These are phyloP conservation scores for Auriculariales sp. DNA, from an alignment of 768 basidiomycete species.

Conservation along the genomic window DNA sequence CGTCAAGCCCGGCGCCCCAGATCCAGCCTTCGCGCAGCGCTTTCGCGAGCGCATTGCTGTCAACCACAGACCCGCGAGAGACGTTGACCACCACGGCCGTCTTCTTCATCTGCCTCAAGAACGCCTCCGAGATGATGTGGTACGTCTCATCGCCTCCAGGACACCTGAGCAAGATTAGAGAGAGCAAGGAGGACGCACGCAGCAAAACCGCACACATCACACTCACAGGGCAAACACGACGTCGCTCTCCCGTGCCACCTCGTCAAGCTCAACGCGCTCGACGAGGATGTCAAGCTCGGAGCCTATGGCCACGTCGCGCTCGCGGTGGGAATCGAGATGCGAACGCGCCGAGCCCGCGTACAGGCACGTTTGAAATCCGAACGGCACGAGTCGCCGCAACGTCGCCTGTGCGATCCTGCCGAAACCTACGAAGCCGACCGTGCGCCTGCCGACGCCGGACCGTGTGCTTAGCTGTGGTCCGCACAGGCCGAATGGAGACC, in stretches of 20 bases:
- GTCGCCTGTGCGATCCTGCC: slow-evolving; percentile 81
- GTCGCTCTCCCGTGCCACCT: slow-evolving; percentile 68
- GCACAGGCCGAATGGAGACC: slow-evolving; percentile 75
- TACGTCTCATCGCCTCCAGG: slow-evolving; percentile 14
- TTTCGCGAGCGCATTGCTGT: slow-evolving; percentile 25
- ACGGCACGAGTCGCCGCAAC: slow-evolving; percentile 62
- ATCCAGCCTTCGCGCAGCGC: slow-evolving; percentile 20
- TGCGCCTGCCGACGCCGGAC: slow-evolving; percentile 30
- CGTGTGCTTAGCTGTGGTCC: slow-evolving; percentile 49
- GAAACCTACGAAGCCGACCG: slow-evolving; percentile 85
- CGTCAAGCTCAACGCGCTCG: slow-evolving; percentile 42
- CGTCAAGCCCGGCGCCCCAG: slow-evolving; percentile 29
- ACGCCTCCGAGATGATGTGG: slow-evolving; percentile 20
- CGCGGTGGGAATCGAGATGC: slow-evolving; percentile 18
- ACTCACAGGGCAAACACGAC: slow-evolving; percentile 60
- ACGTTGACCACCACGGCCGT: slow-evolving; percentile 27
- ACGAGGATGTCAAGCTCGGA: slow-evolving; percentile 25
- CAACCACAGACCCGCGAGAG: slow-evolving; percentile 27
- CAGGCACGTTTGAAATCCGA: slow-evolving; percentile 62
- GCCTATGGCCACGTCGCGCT: slow-evolving; percentile 16
- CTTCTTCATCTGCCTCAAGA: slow-evolving; percentile 26
- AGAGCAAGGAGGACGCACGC: background rate
- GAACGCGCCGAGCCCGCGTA: slow-evolving; percentile 40
- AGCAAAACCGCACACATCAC: background rate
- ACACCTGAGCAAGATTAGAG: background rate